phyloP scores from a whole-genome alignment of 257 asterid genomes.

The Ilex aquifolium region DNA sequence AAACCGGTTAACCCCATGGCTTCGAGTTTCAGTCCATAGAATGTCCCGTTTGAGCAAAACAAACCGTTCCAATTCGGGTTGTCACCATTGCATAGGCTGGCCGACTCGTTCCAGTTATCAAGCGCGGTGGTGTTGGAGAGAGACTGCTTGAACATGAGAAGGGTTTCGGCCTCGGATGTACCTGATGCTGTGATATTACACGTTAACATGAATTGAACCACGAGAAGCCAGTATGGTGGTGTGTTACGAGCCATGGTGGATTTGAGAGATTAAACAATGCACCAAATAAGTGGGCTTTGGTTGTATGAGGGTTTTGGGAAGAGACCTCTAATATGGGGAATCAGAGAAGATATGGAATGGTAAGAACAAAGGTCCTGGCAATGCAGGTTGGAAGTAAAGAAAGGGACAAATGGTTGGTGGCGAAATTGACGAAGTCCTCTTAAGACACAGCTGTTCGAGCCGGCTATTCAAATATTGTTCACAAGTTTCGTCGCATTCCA shows the following conservation, averaged over 20 bases:
- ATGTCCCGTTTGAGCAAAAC: slow-evolving; percentile 31
- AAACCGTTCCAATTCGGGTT: slow-evolving; percentile 48
- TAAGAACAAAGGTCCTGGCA: slow-evolving; percentile 14
- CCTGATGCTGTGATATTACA: slow-evolving; percentile 7
- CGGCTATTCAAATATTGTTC: slow-evolving; percentile 16
- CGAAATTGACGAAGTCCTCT: slow-evolving; percentile 28
- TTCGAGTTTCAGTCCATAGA: slow-evolving; percentile 38
- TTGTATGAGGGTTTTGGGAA: too few species aligned
- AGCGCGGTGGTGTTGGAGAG: slow-evolving; percentile 35
- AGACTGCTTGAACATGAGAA: slow-evolving; percentile 43
- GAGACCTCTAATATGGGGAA: too few species aligned
- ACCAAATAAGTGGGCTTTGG: too few species aligned
- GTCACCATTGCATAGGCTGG: slow-evolving; percentile 28
- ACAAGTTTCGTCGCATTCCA: too few species aligned
- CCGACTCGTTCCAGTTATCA: slow-evolving; percentile 33
- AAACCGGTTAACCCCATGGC: slow-evolving; percentile 42
- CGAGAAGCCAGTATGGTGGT: slow-evolving; percentile 1
- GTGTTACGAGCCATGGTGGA: slow-evolving; percentile 1
- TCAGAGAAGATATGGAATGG: neutral
- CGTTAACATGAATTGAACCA: slow-evolving; percentile 7
- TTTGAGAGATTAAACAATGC: neutral
- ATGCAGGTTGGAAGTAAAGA: slow-evolving; percentile 23
- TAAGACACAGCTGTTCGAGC: slow-evolving; percentile 29
- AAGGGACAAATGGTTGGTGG: slow-evolving; percentile 16
- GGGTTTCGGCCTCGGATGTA: slow-evolving; percentile 17